Conservation (phyloP, 768 basidiomycete species). For the Rhizopogon salebrosus region DNA sequence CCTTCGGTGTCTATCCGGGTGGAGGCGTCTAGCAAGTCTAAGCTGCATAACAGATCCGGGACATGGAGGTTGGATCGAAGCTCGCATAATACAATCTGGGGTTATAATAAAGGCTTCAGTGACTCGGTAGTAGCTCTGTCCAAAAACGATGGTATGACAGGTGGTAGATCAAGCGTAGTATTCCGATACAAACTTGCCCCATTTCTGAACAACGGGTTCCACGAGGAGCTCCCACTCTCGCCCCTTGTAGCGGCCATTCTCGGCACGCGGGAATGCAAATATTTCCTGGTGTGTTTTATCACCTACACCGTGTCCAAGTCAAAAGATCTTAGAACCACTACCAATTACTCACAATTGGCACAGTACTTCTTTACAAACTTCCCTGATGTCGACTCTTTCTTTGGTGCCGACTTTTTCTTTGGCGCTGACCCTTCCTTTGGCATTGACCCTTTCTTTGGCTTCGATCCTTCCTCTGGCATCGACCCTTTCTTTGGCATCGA, state of each 20-base stretch:
- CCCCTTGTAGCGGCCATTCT: slow-evolving; percentile 47
- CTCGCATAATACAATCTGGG: not conserved
- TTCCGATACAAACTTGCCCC: slow-evolving; percentile 59
- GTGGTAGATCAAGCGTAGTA: slow-evolving; percentile 21
- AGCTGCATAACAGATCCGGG: not conserved
- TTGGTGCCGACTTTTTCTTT: slow-evolving; percentile 14
- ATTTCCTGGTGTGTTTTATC: slow-evolving; percentile 70
- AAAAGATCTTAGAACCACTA: slow-evolving; percentile 23
- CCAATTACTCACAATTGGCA: slow-evolving; percentile 36
- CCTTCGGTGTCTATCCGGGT: too few species aligned
- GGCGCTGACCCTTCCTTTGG: slow-evolving; percentile 13
- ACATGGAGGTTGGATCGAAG: not conserved
- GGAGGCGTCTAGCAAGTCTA: too few species aligned
- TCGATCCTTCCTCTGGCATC: too few species aligned
- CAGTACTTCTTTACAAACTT: slow-evolving; percentile 27
- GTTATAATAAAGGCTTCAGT: too few species aligned
- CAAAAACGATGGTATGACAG: too few species aligned
- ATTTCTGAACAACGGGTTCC: slow-evolving; percentile 69
- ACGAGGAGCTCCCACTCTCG: slow-evolving; percentile 75
- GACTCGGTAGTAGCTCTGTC: too few species aligned
- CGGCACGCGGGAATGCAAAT: slow-evolving; percentile 62
- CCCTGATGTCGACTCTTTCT: too few species aligned
- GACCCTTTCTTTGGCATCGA: too few species aligned
- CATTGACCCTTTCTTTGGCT: too few species aligned
- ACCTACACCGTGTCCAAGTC: slow-evolving; percentile 29